These are phyloP conservation scores for Phycomyces nitens DNA, from an alignment of 192 early-diverging fungal species.

Conservation along the genomic window DNA sequence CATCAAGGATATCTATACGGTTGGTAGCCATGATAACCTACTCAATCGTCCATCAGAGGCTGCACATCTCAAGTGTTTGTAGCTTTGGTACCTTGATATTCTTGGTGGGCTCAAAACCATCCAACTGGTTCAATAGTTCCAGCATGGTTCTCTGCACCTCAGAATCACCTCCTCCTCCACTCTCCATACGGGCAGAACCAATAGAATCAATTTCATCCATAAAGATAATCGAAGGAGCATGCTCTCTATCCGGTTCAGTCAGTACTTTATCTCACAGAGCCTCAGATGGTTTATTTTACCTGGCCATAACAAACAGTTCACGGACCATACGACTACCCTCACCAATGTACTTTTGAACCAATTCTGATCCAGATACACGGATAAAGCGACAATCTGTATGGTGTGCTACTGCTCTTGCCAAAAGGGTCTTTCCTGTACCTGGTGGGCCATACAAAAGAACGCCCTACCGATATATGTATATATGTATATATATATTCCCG, in stretches of 20 bases:
- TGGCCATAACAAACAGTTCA: slow-evolving; percentile 87
- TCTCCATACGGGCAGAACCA: slow-evolving; percentile 80
- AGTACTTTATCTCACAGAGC: neutral
- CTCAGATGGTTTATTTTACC: slow-evolving; percentile 39
- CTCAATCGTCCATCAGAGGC: no score
- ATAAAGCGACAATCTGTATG: slow-evolving; percentile 92
- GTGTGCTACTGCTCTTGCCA: slow-evolving; percentile 89
- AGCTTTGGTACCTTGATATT: slow-evolving; percentile 63
- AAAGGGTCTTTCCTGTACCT: slow-evolving; percentile 84
- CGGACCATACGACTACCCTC: slow-evolving; percentile 90
- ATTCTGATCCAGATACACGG: slow-evolving; percentile 85
- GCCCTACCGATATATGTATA: slow-evolving; percentile 54
- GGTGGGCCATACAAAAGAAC: slow-evolving; percentile 90
- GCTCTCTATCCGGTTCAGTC: slow-evolving; percentile 56
- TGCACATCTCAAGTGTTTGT: no score
- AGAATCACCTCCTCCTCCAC: slow-evolving; percentile 76
- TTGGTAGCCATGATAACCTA: slow-evolving; percentile 84
- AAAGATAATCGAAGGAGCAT: slow-evolving; percentile 89
- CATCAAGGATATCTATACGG: slow-evolving; percentile 87
- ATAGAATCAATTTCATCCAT: slow-evolving; percentile 94
- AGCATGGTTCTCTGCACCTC: slow-evolving; percentile 92
- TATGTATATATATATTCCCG: neutral
- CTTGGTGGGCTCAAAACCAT: slow-evolving; percentile 87
- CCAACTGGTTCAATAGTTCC: slow-evolving; percentile 85
- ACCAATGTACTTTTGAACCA: slow-evolving; percentile 92